Base-by-base conservation (phyloP, 176 grass and related monocot genomes). In the bread wheat (Triticum aestivum) region DNA sequence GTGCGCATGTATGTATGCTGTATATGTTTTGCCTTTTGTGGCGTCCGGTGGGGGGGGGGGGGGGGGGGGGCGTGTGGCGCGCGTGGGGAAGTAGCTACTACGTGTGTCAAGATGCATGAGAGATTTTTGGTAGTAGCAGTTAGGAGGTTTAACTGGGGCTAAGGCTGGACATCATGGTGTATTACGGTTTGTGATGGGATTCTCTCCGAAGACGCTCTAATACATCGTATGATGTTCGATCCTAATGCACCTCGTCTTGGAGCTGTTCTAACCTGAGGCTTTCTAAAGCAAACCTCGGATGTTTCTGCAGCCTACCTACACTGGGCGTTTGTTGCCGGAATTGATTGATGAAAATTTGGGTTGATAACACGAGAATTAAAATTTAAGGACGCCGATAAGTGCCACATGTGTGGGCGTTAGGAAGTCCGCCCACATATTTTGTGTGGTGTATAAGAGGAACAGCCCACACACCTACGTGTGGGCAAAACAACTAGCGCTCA, bases 221-320 rank as follows among this genome's bases (percentile, higher is more conserved):
- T 91, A 88, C 86, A 78, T 45, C 33, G 20, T 11, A 9, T 88
- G 89, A 85, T 91, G 89, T 91, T 70, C 38, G 59, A 84, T 84
- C 75, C 81, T 8, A 59, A 21, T 59, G 32, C 35, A 8, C 5
- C 45, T 77, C 20, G 44, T 83, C 62, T 29, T 66, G 13, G 66
- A 49, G 18, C 14, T 71, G 4, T 8, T 35, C 12, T 85, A 45
- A 42, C 10, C 15, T 44, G 3, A 44, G 42, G 10, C 42, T 44
- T 44, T 11, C 44, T 47, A 47, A 47, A 47, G 44, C 3, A 47
- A 47, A 12, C 44, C 11, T 47, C 11, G 1, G 44, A 47, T 47
- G 44, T 47, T 47, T 47, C 44, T 47, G 11, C 44, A 47, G 11
- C 11, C 44, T 47, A 47, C 0, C 3, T 47, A 47, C 44, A 11